phyloP scores from a whole-genome alignment of 441 rosid genomes.

The Biscutella auriculata region DNA sequence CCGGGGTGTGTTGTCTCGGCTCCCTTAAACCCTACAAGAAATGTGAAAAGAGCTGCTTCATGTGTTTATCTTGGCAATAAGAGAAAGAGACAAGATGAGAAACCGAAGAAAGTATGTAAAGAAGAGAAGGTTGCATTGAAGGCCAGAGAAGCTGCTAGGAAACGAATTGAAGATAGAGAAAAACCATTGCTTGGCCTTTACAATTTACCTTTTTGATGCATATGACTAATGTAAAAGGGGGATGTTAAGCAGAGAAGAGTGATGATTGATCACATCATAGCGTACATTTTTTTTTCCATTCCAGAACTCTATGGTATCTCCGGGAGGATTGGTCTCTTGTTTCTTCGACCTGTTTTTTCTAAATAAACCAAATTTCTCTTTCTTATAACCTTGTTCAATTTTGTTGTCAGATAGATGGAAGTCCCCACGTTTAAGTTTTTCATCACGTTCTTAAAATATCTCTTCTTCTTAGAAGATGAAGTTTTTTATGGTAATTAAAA shows the following conservation, averaged over 20 bases:
- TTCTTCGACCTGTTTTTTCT: slow-evolving; percentile 1
- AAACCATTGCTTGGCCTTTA: slow-evolving; percentile 79
- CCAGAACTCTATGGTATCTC: neutral
- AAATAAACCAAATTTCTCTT: neutral
- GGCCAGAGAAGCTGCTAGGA: slow-evolving; percentile 88
- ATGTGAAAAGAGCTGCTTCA: slow-evolving; percentile 58
- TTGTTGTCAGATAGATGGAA: slow-evolving; percentile 2
- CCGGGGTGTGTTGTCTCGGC: slow-evolving; percentile 61
- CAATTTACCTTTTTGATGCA: slow-evolving; percentile 37
- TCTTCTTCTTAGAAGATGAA: too few species aligned
- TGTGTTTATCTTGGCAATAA: slow-evolving; percentile 44
- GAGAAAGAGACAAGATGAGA: slow-evolving; percentile 62
- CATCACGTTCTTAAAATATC: too few species aligned
- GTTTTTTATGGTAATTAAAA: too few species aligned
- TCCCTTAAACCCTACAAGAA: slow-evolving; percentile 49
- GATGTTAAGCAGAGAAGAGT: neutral
- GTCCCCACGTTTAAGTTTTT: neutral
- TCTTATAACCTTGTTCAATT: neutral
- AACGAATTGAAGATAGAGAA: slow-evolving; percentile 86
- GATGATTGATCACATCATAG: neutral
- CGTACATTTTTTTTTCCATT: neutral
- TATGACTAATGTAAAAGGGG: neutral
- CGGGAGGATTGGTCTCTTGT: neutral
- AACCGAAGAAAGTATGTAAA: slow-evolving; percentile 49
- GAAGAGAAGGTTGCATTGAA: slow-evolving; percentile 78